phyloP scores from a whole-genome alignment of 176 grass and related monocot genomes.

The Oryza meridionalis region DNA sequence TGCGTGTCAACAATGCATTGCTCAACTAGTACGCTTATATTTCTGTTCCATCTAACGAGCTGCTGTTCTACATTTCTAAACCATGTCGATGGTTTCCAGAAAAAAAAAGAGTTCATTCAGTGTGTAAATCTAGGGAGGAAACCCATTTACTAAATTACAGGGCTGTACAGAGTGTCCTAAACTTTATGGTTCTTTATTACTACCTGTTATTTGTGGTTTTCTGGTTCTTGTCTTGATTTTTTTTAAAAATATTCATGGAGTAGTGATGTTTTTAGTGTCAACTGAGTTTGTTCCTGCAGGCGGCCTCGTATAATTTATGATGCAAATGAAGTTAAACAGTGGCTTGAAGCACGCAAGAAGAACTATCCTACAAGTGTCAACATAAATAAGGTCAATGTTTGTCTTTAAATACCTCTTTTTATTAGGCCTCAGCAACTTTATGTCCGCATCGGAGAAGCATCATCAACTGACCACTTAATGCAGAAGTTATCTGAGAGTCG shows the following conservation, averaged over 20 bases:
- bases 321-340: constrained; percentile 82
- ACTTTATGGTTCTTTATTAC: background rate
- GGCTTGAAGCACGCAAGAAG: constrained; percentile 82
- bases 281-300: constrained; percentile 50
- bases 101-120: background rate
- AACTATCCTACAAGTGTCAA: constrained; percentile 78
- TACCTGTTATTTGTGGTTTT: constrained; percentile 27
- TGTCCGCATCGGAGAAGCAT: constrained; percentile 23
- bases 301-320: constrained; percentile 53
- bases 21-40: too few relatives aligned
- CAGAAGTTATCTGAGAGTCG: constrained; percentile 62
- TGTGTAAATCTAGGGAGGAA: background rate
- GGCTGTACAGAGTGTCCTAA: background rate
- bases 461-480: constrained; percentile 38
- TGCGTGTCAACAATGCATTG: too few relatives aligned
- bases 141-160: background rate
- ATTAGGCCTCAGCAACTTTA: background rate
- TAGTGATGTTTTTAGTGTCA: background rate
- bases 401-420: background rate
- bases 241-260: background rate
- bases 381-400: constrained; percentile 61
- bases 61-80: too few relatives aligned
- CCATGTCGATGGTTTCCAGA: too few relatives aligned
- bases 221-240: background rate
- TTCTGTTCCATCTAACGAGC: too few relatives aligned